Evolutionary conservation across 2,329 filamentous ascomycete species (phyloP), one percentile per base, ranked within the genome.

Genomic region (Triangularia verruculosa): DNA sequence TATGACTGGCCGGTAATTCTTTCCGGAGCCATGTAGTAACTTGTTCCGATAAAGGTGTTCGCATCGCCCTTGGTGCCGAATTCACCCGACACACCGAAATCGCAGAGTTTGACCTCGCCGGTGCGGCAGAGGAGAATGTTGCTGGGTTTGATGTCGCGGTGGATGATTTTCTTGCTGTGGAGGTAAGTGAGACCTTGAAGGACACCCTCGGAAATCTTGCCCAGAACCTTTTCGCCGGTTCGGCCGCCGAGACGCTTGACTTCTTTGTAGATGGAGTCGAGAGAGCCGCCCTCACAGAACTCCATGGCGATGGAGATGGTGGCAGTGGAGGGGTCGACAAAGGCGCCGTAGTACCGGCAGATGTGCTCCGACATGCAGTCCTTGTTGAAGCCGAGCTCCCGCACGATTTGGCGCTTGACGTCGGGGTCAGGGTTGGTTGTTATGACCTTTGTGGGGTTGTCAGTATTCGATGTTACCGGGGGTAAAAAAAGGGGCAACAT

Each of bases 261-360:
- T 78, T 99, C 95, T 69, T 92, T 92, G 81, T 99, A 99, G 68
- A 99, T 95, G 74, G 92, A 95, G 79, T 99, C 93, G 20, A 99
- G 84, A 55, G 92, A 97, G 60, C 95, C 95, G 63, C 95, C 95
- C 78, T 98, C 95, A 75, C 95, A 99, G 72, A 96, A 98, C 75
- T 99, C 95, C 95, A 99, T 99, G 63, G 93, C 93, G 73, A 99
- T 99, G 56, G 92, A 97, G 70, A 99, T 98, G 56, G 94, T 98
- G 58, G 93, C 92, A 9, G 92, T 96, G n/a, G 92, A 90, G 64
- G 95, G 91, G 74, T 99, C 94, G 75, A 96, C 92, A 75, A 98
- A 99, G 47, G 94, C 94, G 67, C 95, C 95, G 73, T 97, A 99
- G 79, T 99, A 99, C 67, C 90, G 88, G 78, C 95, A 99, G 72